Evolutionary conservation across 129 eudicot genomes (phyloP), one percentile per base, ranked within the genome.

Genomic region (Chrysanthemum seticuspe): DNA sequence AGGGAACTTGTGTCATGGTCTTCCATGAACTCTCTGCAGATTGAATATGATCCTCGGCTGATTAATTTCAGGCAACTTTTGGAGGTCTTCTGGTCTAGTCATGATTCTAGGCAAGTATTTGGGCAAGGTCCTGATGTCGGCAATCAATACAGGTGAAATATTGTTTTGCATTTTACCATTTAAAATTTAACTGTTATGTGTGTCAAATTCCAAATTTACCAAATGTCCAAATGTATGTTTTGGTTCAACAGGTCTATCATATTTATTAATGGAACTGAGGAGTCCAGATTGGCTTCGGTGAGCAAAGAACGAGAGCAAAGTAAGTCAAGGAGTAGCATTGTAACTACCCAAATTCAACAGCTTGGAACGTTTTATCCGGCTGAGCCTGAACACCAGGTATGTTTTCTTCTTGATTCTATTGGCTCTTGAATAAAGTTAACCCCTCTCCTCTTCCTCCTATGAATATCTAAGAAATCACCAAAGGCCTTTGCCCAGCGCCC

Each of bases 51-150:
- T 85, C 94, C 99, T 68, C 79, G 83, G 79, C 59, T 83, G 82
- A 84, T 90, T 53, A 86, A 73, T 81, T 95, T 81, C 86, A 83
- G 88, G 82, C 91, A 95, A 75, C 94, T 95, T 77, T 79, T 95
- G 86, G 99, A 95, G 83, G 97, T 95, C 49, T 95, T 95, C 71
- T 95, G 97, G 99, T 78, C 87, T 9, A 90, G 96, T 78, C 99
- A 95, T 56, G 99, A 95, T 72, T 86, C 96, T 55, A 91, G 97
- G 82, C 97, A 95, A 81, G 99, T 90, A 21, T 95, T 95, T 78
- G 97, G 99, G 40, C 99, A 95, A 83, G 99, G 99, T 72, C 99
- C 97, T 75, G 97, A 95, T 82, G 99, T 95, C 18, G 99, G 99
- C 64, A 88, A 83, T 67, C 99, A 95, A 69, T 95, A 90, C 85